Evolutionary conservation across 805 yeast species (phyloP), one percentile per base, ranked within the genome.

Genomic region (Suhomyces kilbournensis): DNA sequence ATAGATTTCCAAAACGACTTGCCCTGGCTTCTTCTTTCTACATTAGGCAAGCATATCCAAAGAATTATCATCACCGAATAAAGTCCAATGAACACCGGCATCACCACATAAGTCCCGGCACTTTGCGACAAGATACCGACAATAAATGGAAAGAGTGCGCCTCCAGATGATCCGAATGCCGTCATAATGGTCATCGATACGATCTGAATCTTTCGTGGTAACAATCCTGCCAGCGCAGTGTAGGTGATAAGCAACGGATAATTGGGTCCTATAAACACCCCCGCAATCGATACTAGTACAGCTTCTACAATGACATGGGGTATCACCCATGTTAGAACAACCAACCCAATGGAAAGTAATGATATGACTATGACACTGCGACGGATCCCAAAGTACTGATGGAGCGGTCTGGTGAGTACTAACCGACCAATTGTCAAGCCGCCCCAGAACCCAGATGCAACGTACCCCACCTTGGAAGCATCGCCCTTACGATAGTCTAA

Each of bases 361-460:
- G 70, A 52, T 51, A 74, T 56, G 14, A 79, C 44, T 12, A 72
- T 56, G 42, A 78, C 75, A 2, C 77, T 72, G 53, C 82, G 64
- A 53, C 81, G 68, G 6, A 75, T 73, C 3, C 84, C 84, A n/a
- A 76, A 44, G 10, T 55, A 48, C 45, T 66, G 67, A 49, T 75
- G 74, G 12, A 76, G 58, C 1, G 63, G 56, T 17, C 74, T 66
- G 0, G 83, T 79, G 7, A 86, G 66, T 3, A 72, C 56, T 44
- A 86, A 66, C 54, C 93, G 70, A 0, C 93, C 93, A 14, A 78
- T 54, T 0, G 91, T 83, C 19, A 86, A 64, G 0, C 93, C 93
- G 22, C 79, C 77, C 91, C 91, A 86, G 61, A 79, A 86, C 14
- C 88, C 85, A 4, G 90, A 79, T 0, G 86, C 82, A 12, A 85